Percentiles rank a stretch among this genome's conserved stretches.
phyloP scores from a whole-genome alignment of 306 rosid species.

The Biancaea sappan region DNA sequence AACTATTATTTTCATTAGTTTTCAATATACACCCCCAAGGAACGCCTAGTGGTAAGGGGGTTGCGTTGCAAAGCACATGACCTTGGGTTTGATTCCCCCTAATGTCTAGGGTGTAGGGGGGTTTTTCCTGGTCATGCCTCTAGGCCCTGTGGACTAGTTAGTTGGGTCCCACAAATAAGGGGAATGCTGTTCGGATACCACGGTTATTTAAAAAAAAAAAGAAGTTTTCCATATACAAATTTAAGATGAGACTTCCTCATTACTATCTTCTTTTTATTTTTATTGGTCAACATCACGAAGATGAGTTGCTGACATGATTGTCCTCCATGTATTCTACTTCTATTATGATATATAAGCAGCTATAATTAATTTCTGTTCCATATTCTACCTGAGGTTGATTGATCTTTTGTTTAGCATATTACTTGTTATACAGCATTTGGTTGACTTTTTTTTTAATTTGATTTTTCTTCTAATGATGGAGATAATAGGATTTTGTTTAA shows the following conservation, averaged over 20 bases:
- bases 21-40: too few relatives aligned
- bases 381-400: slow-evolving; percentile 11
- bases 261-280: slow-evolving; percentile 2
- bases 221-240: background rate
- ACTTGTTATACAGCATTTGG: background rate
- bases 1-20: too few relatives aligned
- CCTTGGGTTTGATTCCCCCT: too few relatives aligned
- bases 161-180: too few relatives aligned
- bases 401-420: slow-evolving; percentile 21
- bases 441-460: background rate
- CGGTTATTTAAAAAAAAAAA: too few relatives aligned
- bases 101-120: too few relatives aligned
- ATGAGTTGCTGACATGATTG: background rate
- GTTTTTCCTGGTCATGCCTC: too few relatives aligned
- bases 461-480: background rate
- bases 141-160: too few relatives aligned
- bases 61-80: too few relatives aligned
- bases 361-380: background rate
- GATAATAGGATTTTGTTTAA: background rate
- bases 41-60: too few relatives aligned
- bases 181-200: too few relatives aligned
- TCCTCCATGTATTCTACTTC: slow-evolving; percentile 3
- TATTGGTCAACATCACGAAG: slow-evolving; percentile 5
- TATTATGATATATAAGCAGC: background rate
- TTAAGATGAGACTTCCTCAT: slow-evolving; percentile 14